Base-by-base conservation (phyloP, 805 yeast species). In the Naumovozyma castellii region DNA sequence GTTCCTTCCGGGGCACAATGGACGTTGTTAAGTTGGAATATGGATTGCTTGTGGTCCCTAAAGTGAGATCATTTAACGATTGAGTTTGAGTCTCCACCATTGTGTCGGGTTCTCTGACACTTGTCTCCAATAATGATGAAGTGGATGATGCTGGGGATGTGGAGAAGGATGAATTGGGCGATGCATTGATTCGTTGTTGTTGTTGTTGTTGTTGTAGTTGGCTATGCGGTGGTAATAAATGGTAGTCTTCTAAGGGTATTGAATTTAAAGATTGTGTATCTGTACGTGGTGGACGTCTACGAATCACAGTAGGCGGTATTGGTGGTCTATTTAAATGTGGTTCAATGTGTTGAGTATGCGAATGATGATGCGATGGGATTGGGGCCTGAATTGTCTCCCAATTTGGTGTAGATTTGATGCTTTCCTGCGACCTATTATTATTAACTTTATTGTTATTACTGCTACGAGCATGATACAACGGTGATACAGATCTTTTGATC, bases 1-100 rank as follows among this genome's bases (percentile, higher is more conserved):
- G 42, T 29, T 53, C 15, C 15, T 29, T 29, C 32, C 15, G 8
- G 8, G 32, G 32, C 5, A 29, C 5, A 29, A 9, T 29, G n/a
- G n/a, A n/a, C 10, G 10, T 10, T 22, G 27, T 22, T 22, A 22
- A 22, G 27, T 22, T 22, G 6, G 27, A 10, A 22, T 22, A 22
- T 22, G 27, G n/a, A n/a, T n/a, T n/a, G n/a, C n/a, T n/a, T 29
- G 27, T 6, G 10, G 27, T 10, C 9, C 6, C 10, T 6, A 22
- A 6, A 22, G 27, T 6, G 6, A 22, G 9, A 22, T 29, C 32
- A 29, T n/a, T 29, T 9, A 29, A 29, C 8, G 32, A 29, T 13
- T 29, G 32, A 8, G 32, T n/a, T 29, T 29, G 32, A 9, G 13
- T 6, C 13, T 22, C 27, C 10, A 22, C 27, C 27, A 22, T 22